Evolutionary conservation across 306 rosid species (phyloP).

Genomic region (Calophaca sinica): DNA sequence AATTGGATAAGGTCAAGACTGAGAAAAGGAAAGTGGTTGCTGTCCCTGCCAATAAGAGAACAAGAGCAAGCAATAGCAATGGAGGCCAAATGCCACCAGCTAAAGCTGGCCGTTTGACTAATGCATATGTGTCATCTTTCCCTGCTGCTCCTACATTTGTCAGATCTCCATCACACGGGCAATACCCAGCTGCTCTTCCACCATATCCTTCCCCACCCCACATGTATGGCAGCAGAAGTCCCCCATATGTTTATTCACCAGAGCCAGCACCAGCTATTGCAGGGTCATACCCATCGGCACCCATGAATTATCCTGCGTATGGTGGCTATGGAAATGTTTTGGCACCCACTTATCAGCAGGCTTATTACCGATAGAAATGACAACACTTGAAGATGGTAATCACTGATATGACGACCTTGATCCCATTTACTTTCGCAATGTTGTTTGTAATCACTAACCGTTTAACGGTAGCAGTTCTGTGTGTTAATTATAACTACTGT

Average conservation of each 20-base stretch:
- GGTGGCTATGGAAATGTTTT: slow-evolving; percentile 86
- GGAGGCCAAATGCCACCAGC: slow-evolving; percentile 99
- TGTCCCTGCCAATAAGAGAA: slow-evolving; percentile 96
- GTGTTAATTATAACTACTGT: slow-evolving; percentile 87
- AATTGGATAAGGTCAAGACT: slow-evolving; percentile 89
- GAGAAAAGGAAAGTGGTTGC: slow-evolving; percentile 86
- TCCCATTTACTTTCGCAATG: slow-evolving; percentile 79
- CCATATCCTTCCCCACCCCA: slow-evolving; percentile 96
- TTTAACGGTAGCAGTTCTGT: slow-evolving; percentile 95
- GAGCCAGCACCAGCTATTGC: slow-evolving; percentile 79
- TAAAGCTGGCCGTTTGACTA: slow-evolving; percentile 97
- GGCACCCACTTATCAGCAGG: slow-evolving; percentile 99
- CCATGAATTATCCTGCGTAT: slow-evolving; percentile 90
- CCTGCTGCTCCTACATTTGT: slow-evolving; percentile 87
- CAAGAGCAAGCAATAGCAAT: slow-evolving; percentile 87
- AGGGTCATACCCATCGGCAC: slow-evolving; percentile 77
- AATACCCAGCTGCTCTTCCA: slow-evolving; percentile 88
- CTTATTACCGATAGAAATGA: slow-evolving; percentile 98
- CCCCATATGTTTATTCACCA: slow-evolving; percentile 89
- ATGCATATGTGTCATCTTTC: slow-evolving; percentile 97
- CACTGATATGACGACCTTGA: slow-evolving; percentile 90
- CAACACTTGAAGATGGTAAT: slow-evolving; percentile 88
- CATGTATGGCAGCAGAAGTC: slow-evolving; percentile 97
- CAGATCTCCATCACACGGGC: slow-evolving; percentile 92
- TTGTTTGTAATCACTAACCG: slow-evolving; percentile 99